phyloP scores from a whole-genome alignment of 257 asterid species.

The Solanum phureja region DNA sequence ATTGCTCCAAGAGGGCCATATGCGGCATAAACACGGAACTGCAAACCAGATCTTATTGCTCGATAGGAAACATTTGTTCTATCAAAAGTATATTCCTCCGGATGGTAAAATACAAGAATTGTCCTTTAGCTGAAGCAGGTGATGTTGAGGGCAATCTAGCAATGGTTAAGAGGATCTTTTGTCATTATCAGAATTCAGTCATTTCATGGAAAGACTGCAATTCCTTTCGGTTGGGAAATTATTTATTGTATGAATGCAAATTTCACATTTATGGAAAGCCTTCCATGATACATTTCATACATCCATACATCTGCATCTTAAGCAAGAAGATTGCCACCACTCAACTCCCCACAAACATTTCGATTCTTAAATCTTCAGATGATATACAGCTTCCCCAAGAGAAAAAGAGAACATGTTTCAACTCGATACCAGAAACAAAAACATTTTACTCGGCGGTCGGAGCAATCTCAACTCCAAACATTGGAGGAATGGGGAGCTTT shows the following conservation, averaged over 20 bases:
- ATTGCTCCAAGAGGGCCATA: neutral
- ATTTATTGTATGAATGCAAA: neutral
- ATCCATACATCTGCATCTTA: neutral
- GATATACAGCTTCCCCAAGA: neutral
- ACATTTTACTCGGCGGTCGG: neutral
- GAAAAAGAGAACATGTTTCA: neutral
- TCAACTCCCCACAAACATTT: neutral
- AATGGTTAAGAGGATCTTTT: neutral
- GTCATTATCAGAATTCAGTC: neutral
- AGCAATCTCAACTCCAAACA: neutral
- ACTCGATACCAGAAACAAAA: neutral
- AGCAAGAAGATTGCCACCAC: neutral
- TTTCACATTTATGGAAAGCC: neutral
- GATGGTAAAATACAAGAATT: neutral
- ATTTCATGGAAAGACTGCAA: neutral
- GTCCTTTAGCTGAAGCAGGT: neutral
- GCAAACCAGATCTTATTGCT: neutral
- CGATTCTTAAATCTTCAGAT: neutral
- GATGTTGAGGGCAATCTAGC: neutral
- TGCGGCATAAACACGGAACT: neutral
- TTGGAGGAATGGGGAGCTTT: neutral
- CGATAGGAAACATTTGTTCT: neutral
- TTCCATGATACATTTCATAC: neutral
- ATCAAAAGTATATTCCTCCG: neutral
- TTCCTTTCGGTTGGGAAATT: neutral